Evolutionary conservation across 345 rosid species (phyloP), one percentile per base, ranked within the genome.

Genomic region (Limnanthes douglasii): DNA sequence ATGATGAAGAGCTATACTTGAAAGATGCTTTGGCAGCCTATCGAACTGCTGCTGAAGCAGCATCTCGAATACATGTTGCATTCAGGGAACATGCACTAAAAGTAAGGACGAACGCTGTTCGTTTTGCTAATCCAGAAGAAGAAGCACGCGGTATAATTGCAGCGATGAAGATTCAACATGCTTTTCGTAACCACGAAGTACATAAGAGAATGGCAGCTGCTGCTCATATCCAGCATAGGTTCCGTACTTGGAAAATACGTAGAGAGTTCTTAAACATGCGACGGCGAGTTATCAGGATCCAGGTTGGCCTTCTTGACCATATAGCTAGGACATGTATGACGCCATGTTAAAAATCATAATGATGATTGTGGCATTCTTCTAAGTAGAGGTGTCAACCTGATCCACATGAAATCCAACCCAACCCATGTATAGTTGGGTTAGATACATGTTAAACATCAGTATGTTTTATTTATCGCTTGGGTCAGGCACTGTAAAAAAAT

Each of bases 151-250:
- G 20, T 52, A 84, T 84, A 53, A 59, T 90, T 21, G 96, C 98
- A 5, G 98, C 96, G 0, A 48, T 90, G 93, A 84, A 58, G 69
- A 84, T 90, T 63, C 98, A 90, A 53, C 75, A 80, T 53, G 98
- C 98, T 11, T 90, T 62, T 45, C 98, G 93, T 37, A 75, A 75
- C 39, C 67, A 23, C 22, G 96, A 73, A 5, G 46, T 59, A 1
- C 64, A 56, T 33, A 90, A 72, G 63, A 80, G 52, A 61, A 56
- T 90, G 74, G 71, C 70, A 27, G 96, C 98, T 8, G 98, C 88
- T 51, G 82, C 42, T 14, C 70, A 55, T 34, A 90, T 90, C 41
- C 98, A 90, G 47, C 60, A 79, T 37, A 65, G 93, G 62, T 90
- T 80, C 56, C 96, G 88, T 20, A 46, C 80, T 5, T 90, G 96